Evolutionary conservation across 108 stramenopile species (phyloP).

Genomic region (Pelagomonas calceolata): DNA sequence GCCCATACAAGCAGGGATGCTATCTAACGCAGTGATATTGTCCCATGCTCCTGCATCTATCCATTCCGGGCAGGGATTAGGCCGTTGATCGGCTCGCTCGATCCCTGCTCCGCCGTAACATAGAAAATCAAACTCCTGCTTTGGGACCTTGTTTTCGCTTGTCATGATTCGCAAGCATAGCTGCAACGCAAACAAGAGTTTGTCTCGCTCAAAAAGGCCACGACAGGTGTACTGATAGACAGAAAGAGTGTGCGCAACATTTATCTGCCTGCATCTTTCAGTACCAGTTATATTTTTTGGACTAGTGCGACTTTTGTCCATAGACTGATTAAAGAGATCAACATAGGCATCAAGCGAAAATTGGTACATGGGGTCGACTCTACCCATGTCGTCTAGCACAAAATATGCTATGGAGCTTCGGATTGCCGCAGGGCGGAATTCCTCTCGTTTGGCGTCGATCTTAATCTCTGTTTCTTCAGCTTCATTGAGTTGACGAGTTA

Average conservation of each 20-base stretch:
- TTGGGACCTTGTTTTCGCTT: slow-evolving; percentile 36
- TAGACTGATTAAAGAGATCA: slow-evolving; percentile 45
- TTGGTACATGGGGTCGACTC: slow-evolving; percentile 62
- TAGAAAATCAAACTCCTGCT: slow-evolving; percentile 48
- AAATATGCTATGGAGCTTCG: slow-evolving; percentile 53
- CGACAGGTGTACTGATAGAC: slow-evolving; percentile 54
- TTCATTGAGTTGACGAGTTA: slow-evolving; percentile 42
- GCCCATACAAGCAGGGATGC: slow-evolving; percentile 34
- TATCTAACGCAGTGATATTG: slow-evolving; percentile 49
- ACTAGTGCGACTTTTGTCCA: slow-evolving; percentile 20
- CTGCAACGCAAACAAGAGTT: slow-evolving; percentile 45
- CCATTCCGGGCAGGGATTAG: slow-evolving; percentile 39
- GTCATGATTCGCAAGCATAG: slow-evolving; percentile 45
- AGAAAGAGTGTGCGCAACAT: slow-evolving; percentile 39
- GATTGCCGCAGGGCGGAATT: slow-evolving; percentile 44
- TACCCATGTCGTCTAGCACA: slow-evolving; percentile 43
- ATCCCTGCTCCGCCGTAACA: slow-evolving; percentile 43
- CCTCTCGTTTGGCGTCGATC: slow-evolving; percentile 48
- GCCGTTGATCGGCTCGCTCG: slow-evolving; percentile 37
- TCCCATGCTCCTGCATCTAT: slow-evolving; percentile 46
- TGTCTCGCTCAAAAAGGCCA: slow-evolving; percentile 53
- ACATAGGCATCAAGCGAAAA: slow-evolving; percentile 52
- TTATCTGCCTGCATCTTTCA: slow-evolving; percentile 48
- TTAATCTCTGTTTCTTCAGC: slow-evolving; percentile 47
- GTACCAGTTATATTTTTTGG: slow-evolving; percentile 3